A percentile compares a stretch with the other conserved stretches of the same genome.
phyloP scores from a whole-genome alignment of 257 asterid species.

The Scutellaria barbata region DNA sequence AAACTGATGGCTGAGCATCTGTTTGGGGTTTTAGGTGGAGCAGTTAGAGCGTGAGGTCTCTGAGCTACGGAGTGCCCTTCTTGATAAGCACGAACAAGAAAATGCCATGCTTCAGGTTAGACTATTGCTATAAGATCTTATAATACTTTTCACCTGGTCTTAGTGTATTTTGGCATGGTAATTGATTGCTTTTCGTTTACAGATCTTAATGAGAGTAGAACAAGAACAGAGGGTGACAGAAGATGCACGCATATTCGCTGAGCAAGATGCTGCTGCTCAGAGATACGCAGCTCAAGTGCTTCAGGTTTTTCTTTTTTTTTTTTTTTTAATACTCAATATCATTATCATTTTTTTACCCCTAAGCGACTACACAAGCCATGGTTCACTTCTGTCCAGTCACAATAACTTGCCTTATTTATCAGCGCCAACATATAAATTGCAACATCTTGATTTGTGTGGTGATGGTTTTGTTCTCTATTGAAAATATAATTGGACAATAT shows the following conservation, averaged over 20 bases:
- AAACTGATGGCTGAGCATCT: slow-evolving; percentile 26
- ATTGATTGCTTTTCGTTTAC: slow-evolving; percentile 11
- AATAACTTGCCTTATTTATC: not conserved
- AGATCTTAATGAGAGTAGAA: slow-evolving; percentile 95
- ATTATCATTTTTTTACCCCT: not conserved
- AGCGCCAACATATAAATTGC: not conserved
- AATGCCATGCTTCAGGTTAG: slow-evolving; percentile 93
- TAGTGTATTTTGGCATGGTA: not conserved
- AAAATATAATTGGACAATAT: not conserved
- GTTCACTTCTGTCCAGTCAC: not conserved
- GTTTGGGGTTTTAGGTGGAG: slow-evolving; percentile 64
- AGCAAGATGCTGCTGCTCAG: slow-evolving; percentile 95
- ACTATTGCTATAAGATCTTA: not conserved
- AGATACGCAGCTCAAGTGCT: slow-evolving; percentile 88
- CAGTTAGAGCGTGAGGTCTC: slow-evolving; percentile 76
- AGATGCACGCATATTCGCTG: slow-evolving; percentile 94
- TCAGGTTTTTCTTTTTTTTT: slow-evolving; percentile 61
- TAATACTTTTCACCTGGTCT: not conserved
- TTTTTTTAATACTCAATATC: not conserved
- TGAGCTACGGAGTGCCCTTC: slow-evolving; percentile 68
- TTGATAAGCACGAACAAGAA: slow-evolving; percentile 95
- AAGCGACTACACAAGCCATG: no score
- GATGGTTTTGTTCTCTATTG: not conserved
- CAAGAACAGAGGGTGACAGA: slow-evolving; percentile 96
- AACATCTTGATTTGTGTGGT: slow-evolving; percentile 19